Base-by-base conservation (phyloP, 306 rosid genomes). In the Prinsepia uniflora region DNA sequence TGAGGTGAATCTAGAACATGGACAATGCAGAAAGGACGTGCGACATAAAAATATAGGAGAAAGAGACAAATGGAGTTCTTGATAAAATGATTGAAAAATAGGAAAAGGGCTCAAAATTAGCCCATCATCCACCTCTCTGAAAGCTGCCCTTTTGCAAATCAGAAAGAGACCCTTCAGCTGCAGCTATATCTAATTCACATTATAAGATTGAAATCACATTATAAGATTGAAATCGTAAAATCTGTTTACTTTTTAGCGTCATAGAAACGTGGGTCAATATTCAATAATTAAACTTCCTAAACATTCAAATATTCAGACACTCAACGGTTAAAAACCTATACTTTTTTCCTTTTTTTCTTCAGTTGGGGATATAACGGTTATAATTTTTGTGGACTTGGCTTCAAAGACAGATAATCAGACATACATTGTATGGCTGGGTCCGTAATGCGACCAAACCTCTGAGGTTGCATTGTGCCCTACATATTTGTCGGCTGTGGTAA, bases 101-200 rank as follows among this genome's bases (percentile, higher is more conserved):
- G 65, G 76, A 77, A 84, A 67, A 58, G 59, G 76, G 75, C 81
- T 80, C 75, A 68, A 73, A 72, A 53, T 50, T 54, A 47, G 58
- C 57, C 65, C 79, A 80, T 77, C 77, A 43, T 63, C 79, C 81
- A 81, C 79, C 84, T 71, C 53, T 68, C 77, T 18, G 91, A 90
- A 75, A 89, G 87, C 76, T 67, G 74, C 80, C 69, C 67, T 53
- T 82, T 75, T 56, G 75, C 92, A 75, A 75, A 78, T 76, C 60
- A 64, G 86, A 88, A 70, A 78, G 84, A 14, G 87, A 85, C 88
- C 72, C 78, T 73, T 67, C 83, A 89, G 81, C 92, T 47, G 48
- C 70, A 67, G 36, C 67, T 20, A 36, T 39, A 62, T 64, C 81
- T 65, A 72, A 67, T 72, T 78, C 50, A 48, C 58, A 52, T 65